Conservation (phyloP, 2,329 filamentous ascomycete species). For the Aspergillus sp. region DNA sequence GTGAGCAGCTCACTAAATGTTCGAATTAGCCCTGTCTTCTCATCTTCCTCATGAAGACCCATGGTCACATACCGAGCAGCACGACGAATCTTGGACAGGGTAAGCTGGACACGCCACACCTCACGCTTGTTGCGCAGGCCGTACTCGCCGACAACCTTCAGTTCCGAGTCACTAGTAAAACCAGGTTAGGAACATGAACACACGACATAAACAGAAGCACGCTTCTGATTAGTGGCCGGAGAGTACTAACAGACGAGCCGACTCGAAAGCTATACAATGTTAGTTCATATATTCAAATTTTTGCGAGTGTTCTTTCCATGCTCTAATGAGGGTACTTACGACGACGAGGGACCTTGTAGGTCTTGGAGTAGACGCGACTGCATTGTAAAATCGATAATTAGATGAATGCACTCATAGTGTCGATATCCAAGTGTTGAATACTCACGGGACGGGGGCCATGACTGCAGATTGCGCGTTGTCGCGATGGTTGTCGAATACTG, state of each 20-base stretch:
- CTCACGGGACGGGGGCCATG: slow-evolving; percentile 45
- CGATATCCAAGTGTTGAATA: slow-evolving; percentile 25
- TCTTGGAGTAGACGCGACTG: slow-evolving; percentile 88
- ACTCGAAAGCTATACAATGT: slow-evolving; percentile 75
- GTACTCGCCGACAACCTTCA: slow-evolving; percentile 99
- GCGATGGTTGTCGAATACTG: slow-evolving; percentile 34
- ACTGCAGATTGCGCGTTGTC: slow-evolving; percentile 42
- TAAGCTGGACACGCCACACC: slow-evolving; percentile 99
- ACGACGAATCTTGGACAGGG: slow-evolving; percentile 99
- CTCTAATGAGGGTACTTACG: slow-evolving; percentile 49
- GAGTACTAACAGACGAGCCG: slow-evolving; percentile 96
- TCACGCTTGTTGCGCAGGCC: slow-evolving; percentile 99
- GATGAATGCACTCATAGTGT: slow-evolving; percentile 38
- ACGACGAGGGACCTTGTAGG: slow-evolving; percentile 96
- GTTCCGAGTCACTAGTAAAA: slow-evolving; percentile 84
- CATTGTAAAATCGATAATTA: slow-evolving; percentile 24
- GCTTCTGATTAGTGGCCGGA: slow-evolving; percentile 97
- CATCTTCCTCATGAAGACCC: background rate
- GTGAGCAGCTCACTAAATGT: slow-evolving; percentile 89
- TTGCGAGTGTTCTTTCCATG: background rate
- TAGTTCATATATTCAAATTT: slow-evolving; percentile 30
- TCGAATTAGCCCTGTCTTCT: slow-evolving; percentile 5
- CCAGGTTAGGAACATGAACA: slow-evolving; percentile 70
- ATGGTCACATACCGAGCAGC: slow-evolving; percentile 82
- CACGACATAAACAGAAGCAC: slow-evolving; percentile 96